phyloP scores from a whole-genome alignment of 1,139 yeast species.

The Pichia cactophila region DNA sequence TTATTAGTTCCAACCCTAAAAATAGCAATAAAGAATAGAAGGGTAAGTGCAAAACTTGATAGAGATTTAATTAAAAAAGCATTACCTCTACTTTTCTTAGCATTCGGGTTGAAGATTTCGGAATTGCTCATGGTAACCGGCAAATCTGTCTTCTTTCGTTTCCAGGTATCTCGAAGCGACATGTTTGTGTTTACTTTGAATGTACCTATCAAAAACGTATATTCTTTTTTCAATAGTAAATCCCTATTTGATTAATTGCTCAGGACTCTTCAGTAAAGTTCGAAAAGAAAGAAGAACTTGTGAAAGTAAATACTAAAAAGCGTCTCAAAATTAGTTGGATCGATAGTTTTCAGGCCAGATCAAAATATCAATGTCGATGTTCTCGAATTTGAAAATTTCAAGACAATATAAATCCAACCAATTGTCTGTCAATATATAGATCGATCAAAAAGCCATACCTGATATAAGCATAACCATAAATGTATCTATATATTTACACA shows the following conservation, averaged over 20 bases:
- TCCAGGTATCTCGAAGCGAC: conserved; percentile 12
- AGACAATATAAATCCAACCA: too few species aligned
- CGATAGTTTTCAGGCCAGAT: too few species aligned
- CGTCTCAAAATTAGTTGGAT: background rate
- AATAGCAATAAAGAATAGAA: background rate
- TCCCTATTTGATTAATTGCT: background rate
- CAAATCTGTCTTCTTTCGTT: conserved; percentile 8
- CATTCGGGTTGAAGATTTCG: background rate
- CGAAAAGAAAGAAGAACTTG: too few species aligned
- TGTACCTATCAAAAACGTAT: too few species aligned
- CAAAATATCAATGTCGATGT: background rate
- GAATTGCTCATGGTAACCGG: conserved; percentile 6
- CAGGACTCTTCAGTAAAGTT: background rate
- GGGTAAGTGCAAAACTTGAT: background rate
- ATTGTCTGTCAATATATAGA: too few species aligned
- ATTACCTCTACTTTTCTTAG: background rate
- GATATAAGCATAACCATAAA: too few species aligned
- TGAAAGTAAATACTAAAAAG: background rate
- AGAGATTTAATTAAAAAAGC: background rate
- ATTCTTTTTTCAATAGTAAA: background rate
- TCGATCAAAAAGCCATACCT: too few species aligned
- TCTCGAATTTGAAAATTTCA: background rate
- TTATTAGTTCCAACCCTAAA: background rate
- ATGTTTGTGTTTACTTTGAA: background rate
- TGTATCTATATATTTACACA: too few species aligned